These are phyloP conservation scores for Fusarium oxysporum DNA, from an alignment of 2,329 filamentous ascomycete genomes.

Conservation along the genomic window DNA sequence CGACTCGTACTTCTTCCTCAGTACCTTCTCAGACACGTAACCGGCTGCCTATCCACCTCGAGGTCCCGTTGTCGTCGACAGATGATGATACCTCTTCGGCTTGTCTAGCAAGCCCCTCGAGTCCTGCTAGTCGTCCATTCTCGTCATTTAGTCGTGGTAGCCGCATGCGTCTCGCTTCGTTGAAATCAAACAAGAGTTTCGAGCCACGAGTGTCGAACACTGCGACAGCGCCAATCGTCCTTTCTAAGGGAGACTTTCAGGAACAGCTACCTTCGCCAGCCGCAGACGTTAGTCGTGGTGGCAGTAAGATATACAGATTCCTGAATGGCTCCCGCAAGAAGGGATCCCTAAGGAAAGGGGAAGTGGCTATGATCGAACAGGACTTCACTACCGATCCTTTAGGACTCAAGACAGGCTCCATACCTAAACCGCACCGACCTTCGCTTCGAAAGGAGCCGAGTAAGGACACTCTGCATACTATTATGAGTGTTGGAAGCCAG, in stretches of 20 bases:
- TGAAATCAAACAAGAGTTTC: constrained; percentile 31
- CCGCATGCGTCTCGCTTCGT: constrained; percentile 36
- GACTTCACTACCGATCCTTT: constrained; percentile 48
- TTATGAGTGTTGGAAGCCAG: constrained; percentile 62
- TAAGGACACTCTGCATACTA: constrained; percentile 62
- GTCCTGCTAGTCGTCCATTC: constrained; percentile 28
- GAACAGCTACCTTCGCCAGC: not conserved
- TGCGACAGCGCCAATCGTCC: constrained; percentile 14
- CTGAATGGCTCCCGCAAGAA: constrained; percentile 35
- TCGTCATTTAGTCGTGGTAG: constrained; percentile 33
- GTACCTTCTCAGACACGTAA: constrained; percentile 31
- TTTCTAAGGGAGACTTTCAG: constrained; percentile 1
- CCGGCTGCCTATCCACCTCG: constrained; percentile 34
- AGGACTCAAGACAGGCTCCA: constrained; percentile 29
- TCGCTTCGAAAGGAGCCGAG: constrained; percentile 55
- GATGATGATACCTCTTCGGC: constrained; percentile 35
- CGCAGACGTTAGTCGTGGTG: not conserved
- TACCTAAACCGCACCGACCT: constrained; percentile 52
- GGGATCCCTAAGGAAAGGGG: constrained; percentile 33
- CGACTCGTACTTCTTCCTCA: constrained; percentile 35
- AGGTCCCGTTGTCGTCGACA: constrained; percentile 28
- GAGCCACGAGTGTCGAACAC: constrained; percentile 29
- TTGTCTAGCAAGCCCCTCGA: constrained; percentile 33
- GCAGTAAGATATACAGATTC: constrained; percentile 34
- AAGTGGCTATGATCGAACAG: constrained; percentile 12